Evolutionary conservation across 2,329 filamentous ascomycete species (phyloP).

Genomic region (Sporothrix luriei): DNA sequence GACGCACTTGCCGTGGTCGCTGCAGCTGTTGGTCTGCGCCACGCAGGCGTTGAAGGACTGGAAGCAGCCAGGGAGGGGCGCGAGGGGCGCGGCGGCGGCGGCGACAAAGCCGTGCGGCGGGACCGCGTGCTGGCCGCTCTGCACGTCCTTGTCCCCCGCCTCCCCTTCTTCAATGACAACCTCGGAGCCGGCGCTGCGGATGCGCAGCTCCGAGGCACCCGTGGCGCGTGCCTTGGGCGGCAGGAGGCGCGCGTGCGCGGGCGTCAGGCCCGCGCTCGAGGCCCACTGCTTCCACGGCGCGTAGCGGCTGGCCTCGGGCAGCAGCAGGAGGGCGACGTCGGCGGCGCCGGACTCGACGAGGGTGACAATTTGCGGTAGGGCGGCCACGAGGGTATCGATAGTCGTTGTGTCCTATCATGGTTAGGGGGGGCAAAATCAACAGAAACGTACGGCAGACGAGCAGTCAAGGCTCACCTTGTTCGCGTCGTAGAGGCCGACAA

Average conservation of each 20-base stretch:
- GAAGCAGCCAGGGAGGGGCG: conserved; percentile 72
- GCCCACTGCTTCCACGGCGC: conserved; percentile 48
- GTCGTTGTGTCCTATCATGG: conserved; percentile 46
- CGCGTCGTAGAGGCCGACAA: conserved; percentile 50
- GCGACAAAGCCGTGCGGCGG: conserved; percentile 36
- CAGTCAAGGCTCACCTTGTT: conserved; percentile 45
- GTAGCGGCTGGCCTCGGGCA: conserved; percentile 52
- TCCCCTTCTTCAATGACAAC: conserved; percentile 46
- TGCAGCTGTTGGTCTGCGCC: conserved; percentile 74
- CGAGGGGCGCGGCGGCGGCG: conserved; percentile 37
- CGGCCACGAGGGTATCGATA: conserved; percentile 50
- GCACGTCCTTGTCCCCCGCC: conserved; percentile 15
- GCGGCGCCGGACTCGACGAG: conserved; percentile 55
- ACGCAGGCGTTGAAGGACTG: conserved; percentile 67
- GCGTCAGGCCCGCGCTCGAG: conserved; percentile 39
- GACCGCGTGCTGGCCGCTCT: conserved; percentile 23
- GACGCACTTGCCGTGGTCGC: conserved; percentile 75
- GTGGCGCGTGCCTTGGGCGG: conserved; percentile 20
- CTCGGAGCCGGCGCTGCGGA: conserved; percentile 50
- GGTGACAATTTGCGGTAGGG: conserved; percentile 50
- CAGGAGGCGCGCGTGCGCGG: conserved; percentile 35
- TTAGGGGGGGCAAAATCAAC: neutral
- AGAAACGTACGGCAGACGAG: neutral
- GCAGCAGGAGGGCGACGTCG: conserved; percentile 59
- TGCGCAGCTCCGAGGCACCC: conserved; percentile 44